These are phyloP conservation scores for Trametes cubensis DNA, from an alignment of 768 basidiomycete species.

Conservation along the genomic window DNA sequence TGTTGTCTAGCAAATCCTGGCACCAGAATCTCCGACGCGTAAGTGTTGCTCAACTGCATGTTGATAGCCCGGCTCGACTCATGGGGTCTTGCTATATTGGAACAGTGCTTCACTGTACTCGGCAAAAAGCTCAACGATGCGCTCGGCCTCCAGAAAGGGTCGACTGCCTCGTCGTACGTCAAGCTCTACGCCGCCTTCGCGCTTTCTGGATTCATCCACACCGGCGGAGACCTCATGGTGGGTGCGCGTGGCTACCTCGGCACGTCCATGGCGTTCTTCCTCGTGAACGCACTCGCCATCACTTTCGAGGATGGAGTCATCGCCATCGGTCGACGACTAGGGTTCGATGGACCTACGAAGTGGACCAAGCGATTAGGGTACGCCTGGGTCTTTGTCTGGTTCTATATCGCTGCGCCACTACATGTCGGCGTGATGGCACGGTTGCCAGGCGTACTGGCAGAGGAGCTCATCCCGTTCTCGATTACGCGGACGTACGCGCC, in stretches of 20 bases:
- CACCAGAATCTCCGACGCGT: conserved; percentile 43
- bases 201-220: conserved; percentile 40
- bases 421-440: conserved; percentile 7
- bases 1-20: conserved; percentile 38
- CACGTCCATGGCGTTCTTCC: conserved; percentile 32
- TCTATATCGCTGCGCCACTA: conserved; percentile 1
- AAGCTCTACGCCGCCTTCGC: conserved; percentile 40
- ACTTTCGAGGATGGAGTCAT: conserved; percentile 38
- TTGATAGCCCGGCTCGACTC: neutral
- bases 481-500: neutral
- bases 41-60: neutral
- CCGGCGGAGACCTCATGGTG: conserved; percentile 36
- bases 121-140: conserved; percentile 28
- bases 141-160: conserved; percentile 31
- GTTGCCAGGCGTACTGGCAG: neutral
- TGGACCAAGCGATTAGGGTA: conserved; percentile 3
- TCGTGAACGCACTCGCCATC: conserved; percentile 38
- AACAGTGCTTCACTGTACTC: conserved; percentile 34
- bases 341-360: neutral
- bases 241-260: conserved; percentile 11
- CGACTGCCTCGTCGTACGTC: conserved; percentile 31
- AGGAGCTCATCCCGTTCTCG: conserved; percentile 7
- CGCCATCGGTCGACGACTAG: conserved; percentile 14
- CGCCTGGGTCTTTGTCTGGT: conserved; percentile 16
- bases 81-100: no score